A percentile compares a stretch with the other conserved stretches of the same genome.
These are phyloP conservation scores for Epichloe sp. DNA, from an alignment of 2,329 filamentous ascomycete species.

Conservation along the genomic window DNA sequence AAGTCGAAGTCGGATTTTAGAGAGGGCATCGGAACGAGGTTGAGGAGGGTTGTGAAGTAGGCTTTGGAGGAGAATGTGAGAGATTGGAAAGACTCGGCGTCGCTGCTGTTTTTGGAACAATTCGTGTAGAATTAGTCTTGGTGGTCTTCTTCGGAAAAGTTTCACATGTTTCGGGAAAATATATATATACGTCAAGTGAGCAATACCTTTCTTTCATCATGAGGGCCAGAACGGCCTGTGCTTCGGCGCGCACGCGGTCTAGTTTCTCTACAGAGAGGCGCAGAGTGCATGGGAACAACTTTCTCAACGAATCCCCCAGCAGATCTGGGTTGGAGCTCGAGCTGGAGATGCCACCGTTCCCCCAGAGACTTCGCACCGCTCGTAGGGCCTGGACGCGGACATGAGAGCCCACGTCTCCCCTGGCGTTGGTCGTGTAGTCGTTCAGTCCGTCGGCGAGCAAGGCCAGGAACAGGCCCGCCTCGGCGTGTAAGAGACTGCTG, in stretches of 20 bases:
- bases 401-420: slow-evolving; percentile 81
- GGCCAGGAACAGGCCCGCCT: slow-evolving; percentile 27
- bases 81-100: slow-evolving; percentile 20
- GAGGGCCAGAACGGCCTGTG: slow-evolving; percentile 39
- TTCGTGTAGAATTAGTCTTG: background rate
- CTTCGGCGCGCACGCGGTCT: slow-evolving; percentile 66
- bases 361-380: slow-evolving; percentile 55
- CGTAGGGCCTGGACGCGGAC: slow-evolving; percentile 70
- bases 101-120: slow-evolving; percentile 13
- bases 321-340: slow-evolving; percentile 11
- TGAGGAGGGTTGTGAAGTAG: slow-evolving; percentile 45
- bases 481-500: slow-evolving; percentile 28
- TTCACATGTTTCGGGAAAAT: background rate
- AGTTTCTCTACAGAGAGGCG: slow-evolving; percentile 79
- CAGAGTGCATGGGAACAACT: slow-evolving; percentile 38
- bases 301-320: slow-evolving; percentile 18
- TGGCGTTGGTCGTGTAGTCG: slow-evolving; percentile 81
- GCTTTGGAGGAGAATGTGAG: slow-evolving; percentile 42
- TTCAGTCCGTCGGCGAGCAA: slow-evolving; percentile 51
- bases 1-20: slow-evolving; percentile 21
- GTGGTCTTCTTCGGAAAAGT: background rate
- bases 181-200: background rate
- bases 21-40: slow-evolving; percentile 25
- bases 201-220: slow-evolving; percentile 32
- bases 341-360: slow-evolving; percentile 14